Base-by-base conservation (phyloP, 129 eudicot genomes). In the Mikania micrantha region DNA sequence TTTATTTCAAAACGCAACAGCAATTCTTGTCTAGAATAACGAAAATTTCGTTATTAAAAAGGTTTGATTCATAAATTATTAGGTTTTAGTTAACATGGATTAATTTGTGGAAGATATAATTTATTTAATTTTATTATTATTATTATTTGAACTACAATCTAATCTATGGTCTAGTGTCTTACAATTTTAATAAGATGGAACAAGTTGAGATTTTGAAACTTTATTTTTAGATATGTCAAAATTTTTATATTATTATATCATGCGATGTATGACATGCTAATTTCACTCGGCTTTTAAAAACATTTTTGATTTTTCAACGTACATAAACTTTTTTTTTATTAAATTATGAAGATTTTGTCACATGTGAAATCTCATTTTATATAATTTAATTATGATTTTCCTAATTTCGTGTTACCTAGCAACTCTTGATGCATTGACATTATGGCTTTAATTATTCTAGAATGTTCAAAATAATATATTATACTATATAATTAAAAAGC, bases 271-370 rank as follows among this genome's bases (percentile, higher is more conserved):
- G 40, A 13, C 5, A 21, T 68, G 49, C n/a, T n/a, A n/a, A 68
- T 68, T 53, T 69, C 64, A 35, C 48, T 69, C 53, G 64, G 53
- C 73, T 36, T 69, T 32, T 69, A n/a, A 21, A 17, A 34, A 21
- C 4, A 11, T 34, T 22, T 25, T 16, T 27, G 4, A 10, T 54
- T 9, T 28, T 25, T 54, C 28, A 17, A 8, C 53, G 9, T 39
- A 8, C 9, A 25, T 70, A 11, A 41, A 1, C 20, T 25, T 15
- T 69, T 32, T 52, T 50, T 50, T 20, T 8, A 38, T 17, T 38
- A 19, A 69, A 56, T 25, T 42, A 27, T 38, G 21, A 56, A 56
- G 54, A 70, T 56, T 70, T 38, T 41, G 66, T 38, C 56, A 56
- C 35, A 39, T 25, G 66, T 25, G 20, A 40, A 54, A 70, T 70